Conservation (phyloP, 2,329 filamentous ascomycete genomes). For the Magnaporthiopsis incrustans region DNA sequence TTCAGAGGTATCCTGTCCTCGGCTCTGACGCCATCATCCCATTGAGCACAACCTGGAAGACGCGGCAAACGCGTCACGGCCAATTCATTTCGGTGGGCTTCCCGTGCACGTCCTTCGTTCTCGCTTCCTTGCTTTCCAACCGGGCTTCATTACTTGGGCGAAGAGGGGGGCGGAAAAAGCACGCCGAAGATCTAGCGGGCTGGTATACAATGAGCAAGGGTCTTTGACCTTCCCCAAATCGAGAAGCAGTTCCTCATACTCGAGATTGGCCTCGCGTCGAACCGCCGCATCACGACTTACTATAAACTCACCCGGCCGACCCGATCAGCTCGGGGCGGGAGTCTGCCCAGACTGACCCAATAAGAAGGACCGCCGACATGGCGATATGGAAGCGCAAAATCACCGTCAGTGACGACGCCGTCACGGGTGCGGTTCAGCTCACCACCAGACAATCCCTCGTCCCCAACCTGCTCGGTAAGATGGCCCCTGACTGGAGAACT, state of each 20-base stretch:
- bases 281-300: neutral
- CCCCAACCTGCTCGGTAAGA: conserved; percentile 20
- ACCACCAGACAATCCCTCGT: conserved; percentile 26
- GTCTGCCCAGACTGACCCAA: neutral
- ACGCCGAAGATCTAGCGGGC: neutral
- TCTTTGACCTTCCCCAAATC: neutral
- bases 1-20: too few relatives aligned
- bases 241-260: neutral
- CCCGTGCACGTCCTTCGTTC: neutral
- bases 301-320: neutral
- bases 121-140: neutral
- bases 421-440: conserved; percentile 24
- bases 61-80: neutral
- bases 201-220: neutral
- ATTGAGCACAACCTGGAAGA: neutral
- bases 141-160: neutral
- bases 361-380: conserved; percentile 13
- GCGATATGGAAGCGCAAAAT: conserved; percentile 23
- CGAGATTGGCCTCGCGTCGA: neutral
- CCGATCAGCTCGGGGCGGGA: neutral
- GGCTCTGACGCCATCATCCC: too few relatives aligned
- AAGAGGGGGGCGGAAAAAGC: neutral
- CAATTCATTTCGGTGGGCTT: neutral
- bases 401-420: conserved; percentile 23
- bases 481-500: too few relatives aligned